A percentile compares a stretch with the other conserved stretches of the same genome.
phyloP scores from a whole-genome alignment of 2,329 filamentous ascomycete genomes.

The Penicillium sp. region DNA sequence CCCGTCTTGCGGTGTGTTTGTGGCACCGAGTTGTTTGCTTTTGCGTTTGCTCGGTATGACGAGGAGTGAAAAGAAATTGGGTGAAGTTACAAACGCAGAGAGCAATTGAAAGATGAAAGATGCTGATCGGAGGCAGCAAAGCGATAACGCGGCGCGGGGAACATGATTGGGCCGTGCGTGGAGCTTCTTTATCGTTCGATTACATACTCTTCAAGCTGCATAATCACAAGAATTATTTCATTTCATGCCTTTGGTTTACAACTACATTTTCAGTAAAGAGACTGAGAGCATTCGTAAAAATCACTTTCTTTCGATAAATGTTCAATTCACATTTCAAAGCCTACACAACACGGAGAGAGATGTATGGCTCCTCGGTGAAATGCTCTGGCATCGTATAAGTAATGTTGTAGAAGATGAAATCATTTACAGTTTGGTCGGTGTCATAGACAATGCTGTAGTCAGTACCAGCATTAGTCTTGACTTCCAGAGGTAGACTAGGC shows the following conservation, averaged over 20 bases:
- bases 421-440: conserved; percentile 16
- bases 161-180: conserved; percentile 3
- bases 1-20: conserved; percentile 5
- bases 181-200: not conserved
- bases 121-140: conserved; percentile 17
- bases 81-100: not conserved
- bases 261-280: too few species aligned
- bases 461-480: conserved; percentile 10
- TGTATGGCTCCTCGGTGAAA: conserved; percentile 10
- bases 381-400: conserved; percentile 17
- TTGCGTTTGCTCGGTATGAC: not conserved
- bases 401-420: conserved; percentile 19
- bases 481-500: conserved; percentile 10
- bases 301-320: not conserved
- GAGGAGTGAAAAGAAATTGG: not conserved
- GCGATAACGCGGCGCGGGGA: conserved; percentile 22
- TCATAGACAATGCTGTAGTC: conserved; percentile 16
- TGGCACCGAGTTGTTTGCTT: conserved; percentile 8
- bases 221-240: not conserved
- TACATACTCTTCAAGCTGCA: not conserved
- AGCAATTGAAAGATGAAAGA: not conserved
- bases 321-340: not conserved
- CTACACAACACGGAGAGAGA: conserved; percentile 10
- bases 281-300: too few species aligned
- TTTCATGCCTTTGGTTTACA: too few species aligned